phyloP scores from a whole-genome alignment of 1,139 yeast species.

The Candida pseudocylindracea region DNA sequence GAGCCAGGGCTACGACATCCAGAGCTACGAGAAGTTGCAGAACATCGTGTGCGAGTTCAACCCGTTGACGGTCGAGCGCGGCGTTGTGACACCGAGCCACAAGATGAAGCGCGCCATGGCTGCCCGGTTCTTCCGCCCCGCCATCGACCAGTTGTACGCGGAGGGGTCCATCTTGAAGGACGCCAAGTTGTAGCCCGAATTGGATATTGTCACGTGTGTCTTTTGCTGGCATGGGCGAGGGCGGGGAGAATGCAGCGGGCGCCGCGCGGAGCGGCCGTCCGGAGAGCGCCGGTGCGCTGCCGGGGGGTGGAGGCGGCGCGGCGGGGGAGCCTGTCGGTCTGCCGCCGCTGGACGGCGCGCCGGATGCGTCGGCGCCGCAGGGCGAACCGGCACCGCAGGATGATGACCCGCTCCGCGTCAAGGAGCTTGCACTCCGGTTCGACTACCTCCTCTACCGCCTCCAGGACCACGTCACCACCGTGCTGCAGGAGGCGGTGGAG shows the following conservation, averaged over 20 bases:
- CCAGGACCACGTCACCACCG: slow-evolving; percentile 22
- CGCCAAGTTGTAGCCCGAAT: too few relatives aligned
- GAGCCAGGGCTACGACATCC: slow-evolving; percentile 4
- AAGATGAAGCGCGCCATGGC: slow-evolving; percentile 18
- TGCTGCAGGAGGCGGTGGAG: slow-evolving; percentile 14
- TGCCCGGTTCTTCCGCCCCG: slow-evolving; percentile 9
- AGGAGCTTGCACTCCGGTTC: slow-evolving; percentile 31
- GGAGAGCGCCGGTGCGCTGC: too few relatives aligned
- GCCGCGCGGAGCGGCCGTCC: too few relatives aligned
- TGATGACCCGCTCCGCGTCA: slow-evolving; percentile 43
- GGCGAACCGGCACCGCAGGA: too few relatives aligned
- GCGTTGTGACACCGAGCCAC: slow-evolving; percentile 19
- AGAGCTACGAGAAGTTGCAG: slow-evolving; percentile 16
- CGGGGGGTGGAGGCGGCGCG: too few relatives aligned
- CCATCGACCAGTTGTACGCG: slow-evolving; percentile 4
- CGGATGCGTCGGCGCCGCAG: too few relatives aligned
- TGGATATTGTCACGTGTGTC: too few relatives aligned
- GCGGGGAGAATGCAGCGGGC: too few relatives aligned
- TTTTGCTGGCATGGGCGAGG: too few relatives aligned
- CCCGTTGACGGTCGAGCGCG: slow-evolving; percentile 16
- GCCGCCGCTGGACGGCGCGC: too few relatives aligned
- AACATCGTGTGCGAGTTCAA: slow-evolving; percentile 13
- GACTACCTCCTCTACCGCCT: slow-evolving; percentile 44
- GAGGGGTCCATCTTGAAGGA: slow-evolving; percentile 1
- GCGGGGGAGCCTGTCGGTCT: too few relatives aligned